Evolutionary conservation across 2,329 filamentous ascomycete genomes (phyloP), one percentile per base, ranked within the genome.

Genomic region (Thelonectria discophora): DNA sequence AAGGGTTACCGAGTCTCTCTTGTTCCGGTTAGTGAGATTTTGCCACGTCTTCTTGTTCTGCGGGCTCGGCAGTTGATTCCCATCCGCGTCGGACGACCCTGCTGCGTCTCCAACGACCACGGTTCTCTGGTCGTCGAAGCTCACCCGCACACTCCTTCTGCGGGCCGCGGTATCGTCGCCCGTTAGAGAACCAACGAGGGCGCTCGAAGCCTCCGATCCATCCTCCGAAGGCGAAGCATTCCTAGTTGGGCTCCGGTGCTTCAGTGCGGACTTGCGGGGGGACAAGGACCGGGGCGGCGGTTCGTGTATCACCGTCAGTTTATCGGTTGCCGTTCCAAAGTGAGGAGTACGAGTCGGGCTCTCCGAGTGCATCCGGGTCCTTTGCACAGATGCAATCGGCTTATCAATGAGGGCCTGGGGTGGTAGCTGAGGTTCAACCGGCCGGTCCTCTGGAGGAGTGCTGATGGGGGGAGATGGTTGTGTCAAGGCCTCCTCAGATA

Each of bases 261-360:
- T 94, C 64, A 94, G 72, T 2, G 90, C 91, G 1, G 91, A 93
- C 74, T 94, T 94, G 47, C 88, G 87, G 10, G 91, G 91, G 0
- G 91, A 93, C 11, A 90, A 79, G 5, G 90, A 92, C 49, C 91
- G 84, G 30, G 87, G 81, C 20, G 90, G 88, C 6, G 91, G 91
- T 55, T 87, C 84, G 71, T 94, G 90, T 64, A 82, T 88, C 27
- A 89, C 80, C 1, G 82, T 77, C 12, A 88, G 73, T 43, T 79
- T 83, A 34, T 87, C 82, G 15, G 86, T 80, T 8, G 83, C 81
- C 10, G 83, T 72, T 1, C 86, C 86, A 73, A 93, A 93, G 69
- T 87, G 90, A 12, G 90, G 86, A 30, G 84, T 87, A 34, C 90
- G 84, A 21, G 81, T 83, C n/a, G 90, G 90, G 66, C 90, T 93